Base-by-base conservation (phyloP, 1,139 yeast species). In the Pneumocystis oryctolagi region DNA sequence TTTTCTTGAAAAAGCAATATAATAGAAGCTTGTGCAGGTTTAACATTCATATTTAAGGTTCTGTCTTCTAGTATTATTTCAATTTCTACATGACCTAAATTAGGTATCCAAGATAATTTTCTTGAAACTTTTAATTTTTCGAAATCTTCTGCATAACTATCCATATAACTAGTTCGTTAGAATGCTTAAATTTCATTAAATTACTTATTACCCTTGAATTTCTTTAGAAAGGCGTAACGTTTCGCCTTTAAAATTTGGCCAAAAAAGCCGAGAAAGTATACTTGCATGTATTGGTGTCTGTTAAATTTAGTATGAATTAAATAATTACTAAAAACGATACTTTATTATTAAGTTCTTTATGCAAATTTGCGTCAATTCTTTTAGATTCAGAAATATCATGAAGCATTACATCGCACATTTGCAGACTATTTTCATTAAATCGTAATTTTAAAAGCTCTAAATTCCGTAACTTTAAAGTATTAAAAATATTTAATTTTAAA, bases 391-490 rank as follows among this genome's bases (percentile, higher is more conserved):
- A 60, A 37, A 90, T 79, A 72, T 92, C 98, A 60, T 81, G 76
- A 34, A 89, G 77, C 98, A 92, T 92, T 8, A 92, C 88, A 70
- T 88, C 95, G 63, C 90, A 76, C 59, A 82, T 82, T 60, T 80
- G 80, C 67, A 90, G 80, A 64, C 84, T 85, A 9, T 72, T 70
- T 20, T 81, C 84, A 1, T 89, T 92, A 71, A 88, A 87, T 63
- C 88, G 78, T 25, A 78, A 67, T 69, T 85, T 86, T 59, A 89
- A 74, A 31, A 83, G 75, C 42, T 79, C 78, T 28, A 87, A 72
- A 58, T 81, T 79, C 3, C 73, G 67, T 30, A 65, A 47, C 67
- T 65, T 47, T 12, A 47, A 55, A 25, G 34, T 32, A 73, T 69
- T 2, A 80, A 60, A 20, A 32, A 39, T 25, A 9, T 25, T 56